A percentile compares a stretch with the other conserved stretches of the same genome.
phyloP scores from a whole-genome alignment of 2,329 filamentous ascomycete genomes.

The Ophiostoma quercus region DNA sequence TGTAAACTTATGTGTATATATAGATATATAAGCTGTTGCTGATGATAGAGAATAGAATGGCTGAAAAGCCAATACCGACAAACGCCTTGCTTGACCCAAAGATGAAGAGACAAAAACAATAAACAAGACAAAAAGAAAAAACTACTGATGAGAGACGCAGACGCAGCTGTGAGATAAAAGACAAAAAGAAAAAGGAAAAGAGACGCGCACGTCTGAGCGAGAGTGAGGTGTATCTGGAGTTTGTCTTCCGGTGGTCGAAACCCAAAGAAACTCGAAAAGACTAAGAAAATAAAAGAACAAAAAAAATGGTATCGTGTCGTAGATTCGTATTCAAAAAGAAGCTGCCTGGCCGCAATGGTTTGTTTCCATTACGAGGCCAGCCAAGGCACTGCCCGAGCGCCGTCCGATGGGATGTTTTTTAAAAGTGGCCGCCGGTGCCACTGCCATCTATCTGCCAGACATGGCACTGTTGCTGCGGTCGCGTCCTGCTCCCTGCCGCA shows the following conservation, averaged over 20 bases:
- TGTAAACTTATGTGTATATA: background rate
- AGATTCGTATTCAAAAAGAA: constrained; percentile 25
- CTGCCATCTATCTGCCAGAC: background rate
- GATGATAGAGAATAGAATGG: background rate
- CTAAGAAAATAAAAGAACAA: constrained; percentile 14
- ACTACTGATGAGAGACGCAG: background rate
- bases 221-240: constrained; percentile 4
- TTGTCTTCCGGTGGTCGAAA: background rate
- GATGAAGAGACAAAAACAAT: background rate
- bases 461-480: constrained; percentile 42
- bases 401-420: background rate
- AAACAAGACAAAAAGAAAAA: background rate
- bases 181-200: background rate
- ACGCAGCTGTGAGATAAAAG: background rate
- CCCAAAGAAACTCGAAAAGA: background rate
- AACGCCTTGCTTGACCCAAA: constrained; percentile 11
- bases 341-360: background rate
- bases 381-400: background rate
- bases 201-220: background rate
- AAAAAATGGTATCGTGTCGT: constrained; percentile 28
- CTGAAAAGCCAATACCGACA: background rate
- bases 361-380: background rate
- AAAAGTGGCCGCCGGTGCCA: background rate
- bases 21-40: background rate
- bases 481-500: constrained; percentile 50